Evolutionary conservation across 805 yeast species (phyloP).

Genomic region (Candida bentonensis): DNA sequence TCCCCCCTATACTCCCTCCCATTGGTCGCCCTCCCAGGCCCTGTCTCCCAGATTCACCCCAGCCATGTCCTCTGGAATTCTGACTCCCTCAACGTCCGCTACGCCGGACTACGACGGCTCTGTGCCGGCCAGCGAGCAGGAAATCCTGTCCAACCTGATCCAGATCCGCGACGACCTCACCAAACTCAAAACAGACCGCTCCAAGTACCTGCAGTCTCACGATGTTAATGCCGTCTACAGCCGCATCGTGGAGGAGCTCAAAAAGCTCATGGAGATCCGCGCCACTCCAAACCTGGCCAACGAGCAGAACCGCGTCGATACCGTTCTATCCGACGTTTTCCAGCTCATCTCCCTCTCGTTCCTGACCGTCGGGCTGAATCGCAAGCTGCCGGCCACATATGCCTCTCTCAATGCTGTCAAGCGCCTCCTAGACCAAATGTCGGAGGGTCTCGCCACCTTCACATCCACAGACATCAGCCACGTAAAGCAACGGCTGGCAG

Average conservation of each 20-base stretch:
- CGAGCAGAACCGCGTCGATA: constrained; percentile 35
- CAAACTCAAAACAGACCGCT: constrained; percentile 20
- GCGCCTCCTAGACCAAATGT: constrained; percentile 67
- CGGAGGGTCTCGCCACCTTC: constrained; percentile 58
- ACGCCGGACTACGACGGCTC: constrained; percentile 1
- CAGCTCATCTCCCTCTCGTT: constrained; percentile 77
- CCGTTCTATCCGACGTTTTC: constrained; percentile 74
- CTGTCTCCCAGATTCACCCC: no score
- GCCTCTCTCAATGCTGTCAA: constrained; percentile 80
- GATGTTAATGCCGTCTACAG: constrained; percentile 19
- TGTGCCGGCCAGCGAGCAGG: constrained; percentile 19
- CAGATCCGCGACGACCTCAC: constrained; percentile 17
- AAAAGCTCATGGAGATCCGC: constrained; percentile 19
- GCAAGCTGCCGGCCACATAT: constrained; percentile 88
- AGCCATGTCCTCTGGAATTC: background rate
- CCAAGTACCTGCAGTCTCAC: constrained; percentile 21
- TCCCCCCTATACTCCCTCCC: no score
- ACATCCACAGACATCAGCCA: constrained; percentile 76
- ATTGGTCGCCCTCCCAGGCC: no score
- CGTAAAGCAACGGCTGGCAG: constrained; percentile 55
- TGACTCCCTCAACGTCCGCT: background rate
- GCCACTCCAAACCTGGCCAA: constrained; percentile 15
- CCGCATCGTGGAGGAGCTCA: constrained; percentile 17
- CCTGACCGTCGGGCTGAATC: constrained; percentile 81
- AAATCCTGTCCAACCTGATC: constrained; percentile 17